A percentile compares a stretch with the other conserved stretches of the same genome.
Evolutionary conservation across 2,329 filamentous ascomycete genomes (phyloP).

Genomic region (Sporothrix variecibatus): DNA sequence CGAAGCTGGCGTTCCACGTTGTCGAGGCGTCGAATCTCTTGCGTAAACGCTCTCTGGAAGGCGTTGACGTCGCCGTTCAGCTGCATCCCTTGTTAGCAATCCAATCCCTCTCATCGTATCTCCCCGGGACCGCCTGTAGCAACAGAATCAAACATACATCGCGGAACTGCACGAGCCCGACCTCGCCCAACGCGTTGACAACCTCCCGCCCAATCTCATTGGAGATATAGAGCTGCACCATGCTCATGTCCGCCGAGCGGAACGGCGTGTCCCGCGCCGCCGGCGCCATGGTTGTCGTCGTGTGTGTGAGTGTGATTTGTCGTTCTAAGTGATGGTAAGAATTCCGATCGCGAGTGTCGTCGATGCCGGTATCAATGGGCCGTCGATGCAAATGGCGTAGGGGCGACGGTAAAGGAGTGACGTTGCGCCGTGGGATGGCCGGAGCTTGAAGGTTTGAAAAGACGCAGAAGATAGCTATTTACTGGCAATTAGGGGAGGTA

Average conservation of each 20-base stretch:
- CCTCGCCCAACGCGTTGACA: constrained; percentile 91
- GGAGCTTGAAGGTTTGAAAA: constrained; percentile 25
- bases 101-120: not conserved
- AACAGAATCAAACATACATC: constrained; percentile 66
- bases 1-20: constrained; percentile 97
- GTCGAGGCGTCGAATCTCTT: constrained; percentile 94
- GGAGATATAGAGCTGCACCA: constrained; percentile 99
- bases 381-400: constrained; percentile 12
- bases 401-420: constrained; percentile 18
- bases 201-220: constrained; percentile 99
- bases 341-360: not conserved
- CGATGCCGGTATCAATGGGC: not conserved
- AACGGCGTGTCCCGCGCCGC: constrained; percentile 86
- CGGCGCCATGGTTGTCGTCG: constrained; percentile 58
- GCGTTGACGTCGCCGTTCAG: constrained; percentile 90
- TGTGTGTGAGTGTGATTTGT: constrained; percentile 16
- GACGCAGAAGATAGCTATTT: constrained; percentile 25
- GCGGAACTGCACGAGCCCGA: constrained; percentile 94
- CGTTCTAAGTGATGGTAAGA: not conserved
- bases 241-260: constrained; percentile 99
- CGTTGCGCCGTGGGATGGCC: constrained; percentile 26
- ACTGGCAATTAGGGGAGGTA: constrained; percentile 13
- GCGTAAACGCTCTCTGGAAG: constrained; percentile 96
- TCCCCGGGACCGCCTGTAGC: not conserved
- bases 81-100: constrained; percentile 49